A percentile compares a stretch with the other conserved stretches of the same genome.
Conservation (phyloP, 139 green algal genomes). For the Micractinium conductrix region DNA sequence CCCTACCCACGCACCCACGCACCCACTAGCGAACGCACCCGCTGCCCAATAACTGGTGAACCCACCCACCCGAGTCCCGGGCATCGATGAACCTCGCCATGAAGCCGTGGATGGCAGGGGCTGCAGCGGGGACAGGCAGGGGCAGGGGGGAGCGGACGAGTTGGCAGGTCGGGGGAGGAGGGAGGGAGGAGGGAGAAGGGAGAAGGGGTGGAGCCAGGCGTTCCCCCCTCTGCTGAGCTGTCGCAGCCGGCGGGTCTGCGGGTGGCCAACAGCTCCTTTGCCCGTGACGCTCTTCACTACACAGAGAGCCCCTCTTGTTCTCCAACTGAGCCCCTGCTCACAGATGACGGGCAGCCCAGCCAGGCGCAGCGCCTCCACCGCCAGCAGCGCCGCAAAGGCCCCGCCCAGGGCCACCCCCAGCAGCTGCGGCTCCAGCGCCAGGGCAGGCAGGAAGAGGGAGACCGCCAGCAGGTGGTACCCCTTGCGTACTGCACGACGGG, state of each 20-base stretch:
- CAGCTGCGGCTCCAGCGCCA: constrained; percentile 70
- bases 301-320: too few species aligned
- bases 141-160: not conserved
- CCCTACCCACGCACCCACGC: too few species aligned
- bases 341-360: constrained; percentile 42
- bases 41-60: not conserved
- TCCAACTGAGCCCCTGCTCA: too few species aligned
- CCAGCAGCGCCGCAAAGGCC: constrained; percentile 56
- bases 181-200: not conserved
- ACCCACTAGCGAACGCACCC: too few species aligned
- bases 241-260: too few species aligned
- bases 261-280: too few species aligned
- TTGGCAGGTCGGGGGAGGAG: too few species aligned
- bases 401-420: constrained; percentile 64
- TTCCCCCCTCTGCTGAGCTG: too few species aligned
- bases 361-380: constrained; percentile 56
- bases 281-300: too few species aligned
- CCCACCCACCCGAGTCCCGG: constrained; percentile 55
- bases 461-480: constrained; percentile 83
- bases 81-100: constrained; percentile 78
- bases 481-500: constrained; percentile 58
- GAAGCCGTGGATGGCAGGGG: constrained; percentile 54
- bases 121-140: constrained; percentile 14
- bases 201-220: not conserved
- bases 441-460: constrained; percentile 75